phyloP scores from a whole-genome alignment of 2,329 filamentous ascomycete species.

The Sporothrix protearum region DNA sequence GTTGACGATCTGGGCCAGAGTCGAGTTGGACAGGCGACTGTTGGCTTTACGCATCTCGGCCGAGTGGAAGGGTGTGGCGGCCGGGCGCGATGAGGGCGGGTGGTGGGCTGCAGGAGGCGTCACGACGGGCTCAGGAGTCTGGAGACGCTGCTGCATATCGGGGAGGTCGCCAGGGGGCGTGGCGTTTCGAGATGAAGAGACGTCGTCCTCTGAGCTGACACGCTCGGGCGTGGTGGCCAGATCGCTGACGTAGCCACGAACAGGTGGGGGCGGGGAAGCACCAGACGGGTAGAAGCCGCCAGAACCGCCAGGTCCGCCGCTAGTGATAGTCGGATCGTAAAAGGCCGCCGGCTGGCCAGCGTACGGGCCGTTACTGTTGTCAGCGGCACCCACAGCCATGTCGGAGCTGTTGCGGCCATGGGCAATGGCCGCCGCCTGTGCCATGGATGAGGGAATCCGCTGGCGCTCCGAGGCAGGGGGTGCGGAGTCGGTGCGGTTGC shows the following conservation, averaged over 20 bases:
- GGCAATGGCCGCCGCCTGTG: constrained; percentile 30
- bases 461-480: constrained; percentile 44
- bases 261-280: constrained; percentile 34
- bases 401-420: constrained; percentile 51
- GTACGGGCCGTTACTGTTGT: not conserved
- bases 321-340: not conserved
- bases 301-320: not conserved
- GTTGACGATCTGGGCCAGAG: constrained; percentile 73
- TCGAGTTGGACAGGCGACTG: constrained; percentile 77
- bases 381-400: constrained; percentile 38
- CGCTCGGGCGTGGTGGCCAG: constrained; percentile 49
- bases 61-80: constrained; percentile 66
- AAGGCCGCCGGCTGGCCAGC: constrained; percentile 17
- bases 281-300: not conserved
- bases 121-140: constrained; percentile 71
- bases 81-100: constrained; percentile 65
- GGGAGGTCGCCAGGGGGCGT: constrained; percentile 49
- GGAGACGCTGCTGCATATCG: constrained; percentile 51
- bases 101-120: constrained; percentile 78
- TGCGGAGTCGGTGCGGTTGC: constrained; percentile 49
- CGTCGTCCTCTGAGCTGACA: constrained; percentile 57
- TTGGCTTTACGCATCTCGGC: constrained; percentile 76
- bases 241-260: constrained; percentile 43
- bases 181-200: constrained; percentile 32
- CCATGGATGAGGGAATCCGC: constrained; percentile 37